Percentiles rank a stretch among this genome's conserved stretches.
Evolutionary conservation across 768 basidiomycete species (phyloP).

Genomic region (Chlorophyllum brunneum): DNA sequence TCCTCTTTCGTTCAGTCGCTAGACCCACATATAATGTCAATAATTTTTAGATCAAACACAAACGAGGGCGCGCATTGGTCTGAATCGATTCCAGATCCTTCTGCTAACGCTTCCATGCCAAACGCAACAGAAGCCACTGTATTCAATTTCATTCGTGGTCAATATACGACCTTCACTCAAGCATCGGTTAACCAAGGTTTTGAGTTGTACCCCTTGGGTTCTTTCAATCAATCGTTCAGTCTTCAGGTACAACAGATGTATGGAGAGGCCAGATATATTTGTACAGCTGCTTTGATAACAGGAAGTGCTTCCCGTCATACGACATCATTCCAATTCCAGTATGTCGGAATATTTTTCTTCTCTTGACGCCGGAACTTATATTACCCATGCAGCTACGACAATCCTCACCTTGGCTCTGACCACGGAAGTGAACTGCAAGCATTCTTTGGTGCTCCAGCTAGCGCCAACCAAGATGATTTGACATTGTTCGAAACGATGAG

Average conservation of each 20-base stretch:
- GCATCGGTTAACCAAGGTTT: constrained; percentile 28
- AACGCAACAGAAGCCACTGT: constrained; percentile 35
- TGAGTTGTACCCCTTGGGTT: constrained; percentile 29
- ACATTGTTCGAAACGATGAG: constrained; percentile 34
- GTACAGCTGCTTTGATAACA: constrained; percentile 33
- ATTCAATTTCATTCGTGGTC: constrained; percentile 38
- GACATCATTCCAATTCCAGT: constrained; percentile 35
- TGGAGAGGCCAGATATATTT: constrained; percentile 42
- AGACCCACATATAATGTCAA: neutral
- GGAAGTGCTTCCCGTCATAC: constrained; percentile 17
- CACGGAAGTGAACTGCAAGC: constrained; percentile 35
- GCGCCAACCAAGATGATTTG: constrained; percentile 23
- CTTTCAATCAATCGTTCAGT: constrained; percentile 30
- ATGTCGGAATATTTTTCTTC: constrained; percentile 4
- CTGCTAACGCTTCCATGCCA: constrained; percentile 35
- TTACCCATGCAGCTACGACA: constrained; percentile 29
- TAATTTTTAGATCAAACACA: constrained; percentile 27
- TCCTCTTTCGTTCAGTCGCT: too few relatives aligned
- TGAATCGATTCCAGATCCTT: constrained; percentile 25
- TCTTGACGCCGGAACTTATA: neutral
- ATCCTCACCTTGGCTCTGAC: constrained; percentile 33
- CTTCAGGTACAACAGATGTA: constrained; percentile 43
- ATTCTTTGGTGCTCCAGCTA: constrained; percentile 27
- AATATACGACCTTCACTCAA: constrained; percentile 29
- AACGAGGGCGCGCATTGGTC: constrained; percentile 42